A percentile compares a stretch with the other conserved stretches of the same genome.
phyloP scores from a whole-genome alignment of 108 stramenopile species.

The Cyclotella cryptica region DNA sequence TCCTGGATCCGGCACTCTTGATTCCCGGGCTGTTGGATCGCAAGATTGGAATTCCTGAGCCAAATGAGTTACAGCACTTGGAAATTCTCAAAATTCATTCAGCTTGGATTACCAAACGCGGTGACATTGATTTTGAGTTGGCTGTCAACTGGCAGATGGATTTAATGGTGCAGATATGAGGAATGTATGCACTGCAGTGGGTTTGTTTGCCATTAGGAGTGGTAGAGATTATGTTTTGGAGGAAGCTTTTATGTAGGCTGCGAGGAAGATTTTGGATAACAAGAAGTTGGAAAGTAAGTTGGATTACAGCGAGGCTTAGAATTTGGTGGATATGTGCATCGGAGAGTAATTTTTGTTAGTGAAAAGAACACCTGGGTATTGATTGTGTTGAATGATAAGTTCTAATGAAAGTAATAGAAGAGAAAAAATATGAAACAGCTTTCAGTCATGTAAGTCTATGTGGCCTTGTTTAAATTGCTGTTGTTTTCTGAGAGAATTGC shows the following conservation, averaged over 20 bases:
- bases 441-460: too few species aligned
- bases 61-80: slow-evolving; percentile 95
- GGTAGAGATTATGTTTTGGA: slow-evolving; percentile 97
- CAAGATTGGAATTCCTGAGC: slow-evolving; percentile 99
- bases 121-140: slow-evolving; percentile 97
- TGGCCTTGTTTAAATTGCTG: too few species aligned
- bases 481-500: slow-evolving; percentile 14
- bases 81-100: slow-evolving; percentile 99
- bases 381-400: too few species aligned
- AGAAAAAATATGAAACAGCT: too few species aligned
- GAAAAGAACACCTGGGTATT: too few species aligned
- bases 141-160: slow-evolving; percentile 97
- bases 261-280: slow-evolving; percentile 96
- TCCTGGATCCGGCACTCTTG: slow-evolving; percentile 98
- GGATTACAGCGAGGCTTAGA: slow-evolving; percentile 97
- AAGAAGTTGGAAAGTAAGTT: slow-evolving; percentile 99
- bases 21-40: slow-evolving; percentile 99
- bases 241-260: slow-evolving; percentile 99
- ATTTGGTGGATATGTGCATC: neutral
- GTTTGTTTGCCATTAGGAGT: slow-evolving; percentile 98
- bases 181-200: slow-evolving; percentile 98
- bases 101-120: slow-evolving; percentile 89
- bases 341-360: too few species aligned
- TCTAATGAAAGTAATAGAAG: too few species aligned
- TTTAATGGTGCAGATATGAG: slow-evolving; percentile 99